Percentiles rank a stretch among this genome's conserved stretches.
phyloP scores from a whole-genome alignment of 2,329 filamentous ascomycete genomes.

The Rugonectria rugulosa region DNA sequence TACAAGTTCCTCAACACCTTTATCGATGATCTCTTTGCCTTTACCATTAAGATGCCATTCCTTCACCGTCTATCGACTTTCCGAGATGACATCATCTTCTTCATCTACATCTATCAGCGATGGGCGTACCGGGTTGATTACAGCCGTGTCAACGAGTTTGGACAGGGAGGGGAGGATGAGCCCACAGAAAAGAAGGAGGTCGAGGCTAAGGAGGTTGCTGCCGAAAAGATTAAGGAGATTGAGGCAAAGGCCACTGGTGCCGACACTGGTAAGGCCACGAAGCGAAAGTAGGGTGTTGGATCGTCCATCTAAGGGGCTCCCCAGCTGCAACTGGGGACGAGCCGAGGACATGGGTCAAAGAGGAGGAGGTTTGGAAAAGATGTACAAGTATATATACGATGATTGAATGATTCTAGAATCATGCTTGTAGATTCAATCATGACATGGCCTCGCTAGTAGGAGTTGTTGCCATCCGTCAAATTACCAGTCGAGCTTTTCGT shows the following conservation, averaged over 20 bases:
- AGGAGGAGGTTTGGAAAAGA: background rate
- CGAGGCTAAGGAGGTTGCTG: slow-evolving; percentile 49
- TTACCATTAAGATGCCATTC: slow-evolving; percentile 99
- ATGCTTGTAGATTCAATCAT: too few relatives aligned
- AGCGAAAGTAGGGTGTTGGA: slow-evolving; percentile 46
- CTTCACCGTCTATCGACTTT: slow-evolving; percentile 92
- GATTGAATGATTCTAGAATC: too few relatives aligned
- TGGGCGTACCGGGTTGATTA: slow-evolving; percentile 94
- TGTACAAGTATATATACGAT: too few relatives aligned
- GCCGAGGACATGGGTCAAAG: too few relatives aligned
- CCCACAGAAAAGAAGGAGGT: slow-evolving; percentile 43
- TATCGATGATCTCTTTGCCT: slow-evolving; percentile 97
- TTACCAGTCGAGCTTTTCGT: too few relatives aligned
- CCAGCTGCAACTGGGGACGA: too few relatives aligned
- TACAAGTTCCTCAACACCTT: slow-evolving; percentile 99
- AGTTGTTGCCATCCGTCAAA: too few relatives aligned
- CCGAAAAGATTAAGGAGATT: slow-evolving; percentile 47
- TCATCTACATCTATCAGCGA: slow-evolving; percentile 93
- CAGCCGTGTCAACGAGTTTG: slow-evolving; percentile 94
- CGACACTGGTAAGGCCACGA: slow-evolving; percentile 54
- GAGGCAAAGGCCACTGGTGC: slow-evolving; percentile 58
- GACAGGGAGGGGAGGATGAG: slow-evolving; percentile 90
- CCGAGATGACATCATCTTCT: slow-evolving; percentile 97
- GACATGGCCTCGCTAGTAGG: too few relatives aligned
- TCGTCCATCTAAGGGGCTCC: background rate